Base-by-base conservation (phyloP, 352 stramenopile species). In the Globisporangium ultimum region DNA sequence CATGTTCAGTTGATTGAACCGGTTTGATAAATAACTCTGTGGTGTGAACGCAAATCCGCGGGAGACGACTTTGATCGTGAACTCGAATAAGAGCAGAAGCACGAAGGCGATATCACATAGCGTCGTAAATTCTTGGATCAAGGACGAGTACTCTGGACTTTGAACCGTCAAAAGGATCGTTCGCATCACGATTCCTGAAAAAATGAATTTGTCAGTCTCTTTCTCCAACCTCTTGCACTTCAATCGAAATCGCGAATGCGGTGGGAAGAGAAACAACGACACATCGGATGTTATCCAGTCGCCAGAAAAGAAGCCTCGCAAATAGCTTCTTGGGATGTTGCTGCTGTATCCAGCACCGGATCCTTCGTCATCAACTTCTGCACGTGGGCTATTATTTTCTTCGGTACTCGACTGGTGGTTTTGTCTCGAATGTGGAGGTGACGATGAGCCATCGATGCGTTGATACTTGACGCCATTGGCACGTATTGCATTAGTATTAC, bases 1-100 rank as follows among this genome's bases (percentile, higher is more conserved):
- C 70, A 94, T 79, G 60, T 96, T 94, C 38, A 96, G 74, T 42
- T 93, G 82, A 42, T 96, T 96, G 76, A 81, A 90, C 17, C 74
- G 74, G 32, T 91, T 78, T 13, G 84, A 93, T 12, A 96, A 63
- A 64, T 96, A 96, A 43, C 78, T 88, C 42, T 84, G 80, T 0
- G 82, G 78, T 2, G 85, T 92, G 43, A 93, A 78, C n/a, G 91
- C 48, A 28, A 94, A 89, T 1, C 87, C 87, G 0, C 80, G 80
- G 0, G 83, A 78, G 2, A 95, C 72, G 18, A 95, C 85, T 56
- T 96, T 96, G 62, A 93, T 80, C 3, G 66, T 63, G 50, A 96
- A 94, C 64, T 96, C 87, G 43, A 94, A 91, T 14, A 91, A 68
- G 14, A 96, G 58, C 15, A 93, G 74, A 24, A 67, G 75, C 1